Evolutionary conservation across 2,329 filamentous ascomycete genomes (phyloP).

Genomic region (Phyllosticta paracitricarpa): DNA sequence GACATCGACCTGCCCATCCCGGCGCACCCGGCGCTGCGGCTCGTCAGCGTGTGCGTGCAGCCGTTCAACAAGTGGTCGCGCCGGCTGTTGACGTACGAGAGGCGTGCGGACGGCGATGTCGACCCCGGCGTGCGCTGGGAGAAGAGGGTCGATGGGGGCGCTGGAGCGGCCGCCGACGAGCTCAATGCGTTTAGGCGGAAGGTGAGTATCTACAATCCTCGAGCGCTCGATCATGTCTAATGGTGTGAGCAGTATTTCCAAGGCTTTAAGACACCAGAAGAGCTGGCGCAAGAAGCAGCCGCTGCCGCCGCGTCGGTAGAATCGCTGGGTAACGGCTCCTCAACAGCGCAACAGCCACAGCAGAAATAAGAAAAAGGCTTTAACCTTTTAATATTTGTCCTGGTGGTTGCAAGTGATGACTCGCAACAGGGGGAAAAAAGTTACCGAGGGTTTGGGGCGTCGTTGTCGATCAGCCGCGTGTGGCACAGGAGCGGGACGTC

Average conservation of each 20-base stretch:
- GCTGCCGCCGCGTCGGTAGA: neutral
- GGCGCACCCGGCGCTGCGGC: slow-evolving; percentile 61
- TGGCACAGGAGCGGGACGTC: too few relatives aligned
- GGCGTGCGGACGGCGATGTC: slow-evolving; percentile 41
- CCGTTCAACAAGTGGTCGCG: slow-evolving; percentile 90
- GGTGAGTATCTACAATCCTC: slow-evolving; percentile 14
- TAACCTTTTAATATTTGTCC: neutral
- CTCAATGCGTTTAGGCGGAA: slow-evolving; percentile 58
- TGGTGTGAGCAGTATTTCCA: slow-evolving; percentile 23
- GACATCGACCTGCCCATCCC: slow-evolving; percentile 67
- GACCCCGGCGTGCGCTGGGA: slow-evolving; percentile 10
- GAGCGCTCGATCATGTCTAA: neutral
- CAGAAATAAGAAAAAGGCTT: neutral
- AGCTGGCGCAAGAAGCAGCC: neutral
- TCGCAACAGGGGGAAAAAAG: neutral
- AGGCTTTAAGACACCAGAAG: slow-evolving; percentile 24
- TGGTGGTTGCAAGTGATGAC: neutral
- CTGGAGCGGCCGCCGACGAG: slow-evolving; percentile 50
- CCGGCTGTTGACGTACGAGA: slow-evolving; percentile 74
- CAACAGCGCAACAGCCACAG: too few relatives aligned
- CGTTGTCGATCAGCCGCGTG: neutral
- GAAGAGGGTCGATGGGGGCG: slow-evolving; percentile 23
- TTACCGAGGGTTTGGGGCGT: neutral
- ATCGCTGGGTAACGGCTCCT: neutral
- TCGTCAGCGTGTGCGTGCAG: slow-evolving; percentile 71